A percentile compares a stretch with the other conserved stretches of the same genome.
Evolutionary conservation across 306 rosid genomes (phyloP).

Genomic region (Sindora glabra): DNA sequence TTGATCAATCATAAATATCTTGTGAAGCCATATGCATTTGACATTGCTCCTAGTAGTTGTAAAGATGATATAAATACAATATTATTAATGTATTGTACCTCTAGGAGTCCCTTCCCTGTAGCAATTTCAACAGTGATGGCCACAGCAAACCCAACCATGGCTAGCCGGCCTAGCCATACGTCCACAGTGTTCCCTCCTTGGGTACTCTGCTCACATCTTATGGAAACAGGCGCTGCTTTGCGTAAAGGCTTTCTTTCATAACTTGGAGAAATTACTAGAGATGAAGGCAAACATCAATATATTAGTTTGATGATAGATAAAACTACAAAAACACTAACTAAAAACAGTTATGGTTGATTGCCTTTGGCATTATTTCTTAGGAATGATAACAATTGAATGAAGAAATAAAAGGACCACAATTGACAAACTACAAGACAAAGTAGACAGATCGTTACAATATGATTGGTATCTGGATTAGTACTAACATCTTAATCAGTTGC

Average conservation of each 20-base stretch:
- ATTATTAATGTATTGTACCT: conserved; percentile 53
- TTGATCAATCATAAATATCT: conserved; percentile 6
- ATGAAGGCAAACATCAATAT: conserved; percentile 7
- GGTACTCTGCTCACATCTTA: conserved; percentile 71
- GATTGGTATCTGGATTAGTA: neutral
- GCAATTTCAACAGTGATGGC: conserved; percentile 72
- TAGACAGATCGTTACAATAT: neutral
- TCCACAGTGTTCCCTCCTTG: conserved; percentile 54
- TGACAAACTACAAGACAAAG: neutral
- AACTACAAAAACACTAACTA: neutral
- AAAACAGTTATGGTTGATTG: neutral
- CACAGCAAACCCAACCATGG: conserved; percentile 82
- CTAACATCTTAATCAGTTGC: neutral
- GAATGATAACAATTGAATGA: neutral
- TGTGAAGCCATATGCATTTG: neutral
- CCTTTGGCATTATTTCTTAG: neutral
- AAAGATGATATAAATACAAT: neutral
- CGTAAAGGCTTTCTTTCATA: conserved; percentile 26
- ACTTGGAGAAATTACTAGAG: conserved; percentile 39
- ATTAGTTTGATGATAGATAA: neutral
- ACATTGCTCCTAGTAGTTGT: neutral
- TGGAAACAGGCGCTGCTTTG: conserved; percentile 45
- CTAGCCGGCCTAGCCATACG: conserved; percentile 81
- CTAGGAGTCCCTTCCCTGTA: conserved; percentile 85
- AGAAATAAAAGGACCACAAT: neutral